Conservation (phyloP, 768 basidiomycete genomes). For the Hygrocybe punicea region DNA sequence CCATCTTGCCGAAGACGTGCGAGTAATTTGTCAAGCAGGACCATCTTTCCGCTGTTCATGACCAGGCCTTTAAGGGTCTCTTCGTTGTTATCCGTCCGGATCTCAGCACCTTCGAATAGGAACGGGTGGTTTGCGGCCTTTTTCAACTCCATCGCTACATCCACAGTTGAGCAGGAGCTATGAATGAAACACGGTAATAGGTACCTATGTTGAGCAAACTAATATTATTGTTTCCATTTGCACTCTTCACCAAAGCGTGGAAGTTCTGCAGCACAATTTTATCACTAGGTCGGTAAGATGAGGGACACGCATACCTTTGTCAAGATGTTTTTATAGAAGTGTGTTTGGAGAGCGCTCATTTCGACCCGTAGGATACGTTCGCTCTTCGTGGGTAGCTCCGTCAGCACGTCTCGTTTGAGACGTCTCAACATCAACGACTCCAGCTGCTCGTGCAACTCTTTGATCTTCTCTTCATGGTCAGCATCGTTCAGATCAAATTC, state of each 20-base stretch:
- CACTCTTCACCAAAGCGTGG: constrained; percentile 84
- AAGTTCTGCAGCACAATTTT: constrained; percentile 64
- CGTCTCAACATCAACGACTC: constrained; percentile 93
- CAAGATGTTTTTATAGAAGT: constrained; percentile 98
- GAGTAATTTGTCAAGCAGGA: constrained; percentile 95
- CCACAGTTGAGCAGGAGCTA: constrained; percentile 8
- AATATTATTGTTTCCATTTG: constrained; percentile 85
- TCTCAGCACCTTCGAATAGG: constrained; percentile 94
- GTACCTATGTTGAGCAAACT: constrained; percentile 91
- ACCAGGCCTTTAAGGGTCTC: constrained; percentile 94
- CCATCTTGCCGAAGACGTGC: constrained; percentile 83
- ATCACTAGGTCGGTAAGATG: background rate
- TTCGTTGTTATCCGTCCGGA: constrained; percentile 54
- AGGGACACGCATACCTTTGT: constrained; percentile 59
- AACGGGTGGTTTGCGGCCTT: constrained; percentile 98
- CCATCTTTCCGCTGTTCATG: constrained; percentile 99
- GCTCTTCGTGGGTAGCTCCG: constrained; percentile 94
- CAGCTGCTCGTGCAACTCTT: constrained; percentile 89
- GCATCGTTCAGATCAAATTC: constrained; percentile 93
- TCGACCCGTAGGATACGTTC: constrained; percentile 97
- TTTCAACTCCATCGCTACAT: constrained; percentile 92
- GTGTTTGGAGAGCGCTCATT: constrained; percentile 94
- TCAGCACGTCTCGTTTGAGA: constrained; percentile 93
- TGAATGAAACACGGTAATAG: constrained; percentile 16
- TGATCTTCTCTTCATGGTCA: constrained; percentile 93